Percentiles rank a stretch among this genome's conserved stretches.
phyloP scores from a whole-genome alignment of 805 yeast species.

The Candida nonsorbophila region DNA sequence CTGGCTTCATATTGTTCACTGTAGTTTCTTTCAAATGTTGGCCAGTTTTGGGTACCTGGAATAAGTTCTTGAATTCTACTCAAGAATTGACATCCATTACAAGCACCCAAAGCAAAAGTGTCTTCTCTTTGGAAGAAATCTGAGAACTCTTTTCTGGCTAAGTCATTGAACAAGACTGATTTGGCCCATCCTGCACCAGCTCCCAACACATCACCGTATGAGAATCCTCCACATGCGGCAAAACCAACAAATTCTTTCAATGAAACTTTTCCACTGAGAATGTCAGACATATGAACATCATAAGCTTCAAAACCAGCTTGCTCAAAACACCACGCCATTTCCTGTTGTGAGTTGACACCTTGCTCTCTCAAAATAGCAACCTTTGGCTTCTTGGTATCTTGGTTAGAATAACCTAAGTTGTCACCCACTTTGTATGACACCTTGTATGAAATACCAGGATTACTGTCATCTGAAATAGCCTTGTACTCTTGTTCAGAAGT shows the following conservation, averaged over 20 bases:
- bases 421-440: slow-evolving; percentile 63
- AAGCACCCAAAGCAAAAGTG: slow-evolving; percentile 96
- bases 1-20: slow-evolving; percentile 98
- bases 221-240: slow-evolving; percentile 99
- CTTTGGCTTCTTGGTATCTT: slow-evolving; percentile 53
- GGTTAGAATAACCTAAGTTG: slow-evolving; percentile 34
- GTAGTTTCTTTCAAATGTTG: slow-evolving; percentile 82
- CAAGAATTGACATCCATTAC: slow-evolving; percentile 97
- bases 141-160: slow-evolving; percentile 69
- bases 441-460: slow-evolving; percentile 86
- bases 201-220: slow-evolving; percentile 97
- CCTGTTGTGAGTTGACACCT: slow-evolving; percentile 97
- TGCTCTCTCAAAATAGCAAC: slow-evolving; percentile 97
- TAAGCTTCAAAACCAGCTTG: slow-evolving; percentile 92
- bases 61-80: slow-evolving; percentile 79
- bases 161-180: slow-evolving; percentile 80
- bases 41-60: slow-evolving; percentile 96
- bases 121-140: slow-evolving; percentile 83
- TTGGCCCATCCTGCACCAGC: slow-evolving; percentile 99
- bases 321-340: slow-evolving; percentile 96
- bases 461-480: slow-evolving; percentile 67
- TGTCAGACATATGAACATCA: slow-evolving; percentile 96
- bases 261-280: slow-evolving; percentile 64
- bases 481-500: slow-evolving; percentile 83
- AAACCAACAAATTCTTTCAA: slow-evolving; percentile 82